Percentiles rank a stretch among this genome's conserved stretches.
phyloP scores from a whole-genome alignment of 2,329 filamentous ascomycete species.

The Exophiala sp. region DNA sequence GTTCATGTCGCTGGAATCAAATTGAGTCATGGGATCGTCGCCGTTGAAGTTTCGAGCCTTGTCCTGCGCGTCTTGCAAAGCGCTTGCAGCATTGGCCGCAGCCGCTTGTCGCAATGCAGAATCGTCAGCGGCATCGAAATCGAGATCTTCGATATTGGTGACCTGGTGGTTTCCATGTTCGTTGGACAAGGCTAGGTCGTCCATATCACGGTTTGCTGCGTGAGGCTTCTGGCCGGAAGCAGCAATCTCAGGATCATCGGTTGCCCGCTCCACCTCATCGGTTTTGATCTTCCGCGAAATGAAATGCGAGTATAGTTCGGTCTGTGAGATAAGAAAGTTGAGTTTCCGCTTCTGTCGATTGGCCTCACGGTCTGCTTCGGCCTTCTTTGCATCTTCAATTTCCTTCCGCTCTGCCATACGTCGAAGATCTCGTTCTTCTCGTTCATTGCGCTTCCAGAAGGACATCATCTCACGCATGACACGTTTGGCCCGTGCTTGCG shows the following conservation, averaged over 20 bases:
- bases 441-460: constrained; percentile 99
- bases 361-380: constrained; percentile 94
- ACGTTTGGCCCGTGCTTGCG: constrained; percentile 92
- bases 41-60: constrained; percentile 90
- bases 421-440: constrained; percentile 89
- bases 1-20: constrained; percentile 97
- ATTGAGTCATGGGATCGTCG: constrained; percentile 62
- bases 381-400: constrained; percentile 92
- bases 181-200: constrained; percentile 48
- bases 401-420: constrained; percentile 95
- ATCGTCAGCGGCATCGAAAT: constrained; percentile 95
- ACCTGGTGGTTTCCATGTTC: constrained; percentile 61
- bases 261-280: constrained; percentile 86
- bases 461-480: constrained; percentile 99
- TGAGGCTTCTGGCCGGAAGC: constrained; percentile 37
- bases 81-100: constrained; percentile 92
- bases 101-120: constrained; percentile 75
- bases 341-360: constrained; percentile 97
- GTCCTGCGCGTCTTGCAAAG: constrained; percentile 88
- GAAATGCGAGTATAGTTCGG: constrained; percentile 97
- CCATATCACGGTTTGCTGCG: constrained; percentile 40
- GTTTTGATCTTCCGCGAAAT: constrained; percentile 99
- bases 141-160: constrained; percentile 88
- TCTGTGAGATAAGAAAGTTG: constrained; percentile 98
- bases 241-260: constrained; percentile 72